These are phyloP conservation scores for Gypsophila paniculata DNA, from an alignment of 179 eudicot genomes.

Conservation along the genomic window DNA sequence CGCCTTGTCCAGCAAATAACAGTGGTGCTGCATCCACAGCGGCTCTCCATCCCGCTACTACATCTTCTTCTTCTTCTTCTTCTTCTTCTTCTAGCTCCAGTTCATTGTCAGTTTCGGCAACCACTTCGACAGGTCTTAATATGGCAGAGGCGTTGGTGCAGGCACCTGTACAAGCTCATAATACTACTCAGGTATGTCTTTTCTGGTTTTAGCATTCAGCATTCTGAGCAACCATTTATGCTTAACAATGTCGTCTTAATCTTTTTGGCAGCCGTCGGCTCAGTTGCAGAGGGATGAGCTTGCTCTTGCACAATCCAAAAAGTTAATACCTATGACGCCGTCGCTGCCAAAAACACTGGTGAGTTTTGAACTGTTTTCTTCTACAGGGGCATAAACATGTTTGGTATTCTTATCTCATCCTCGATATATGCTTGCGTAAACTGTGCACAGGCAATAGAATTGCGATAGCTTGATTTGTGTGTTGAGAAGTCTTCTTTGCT, in stretches of 20 bases:
- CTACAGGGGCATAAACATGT: background rate
- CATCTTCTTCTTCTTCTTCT: slow-evolving; percentile 18
- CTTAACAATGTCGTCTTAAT: background rate
- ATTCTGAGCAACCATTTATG: background rate
- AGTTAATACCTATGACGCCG: slow-evolving; percentile 74
- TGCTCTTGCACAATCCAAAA: slow-evolving; percentile 70
- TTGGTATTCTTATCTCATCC: no score
- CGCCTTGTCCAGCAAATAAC: slow-evolving; percentile 42
- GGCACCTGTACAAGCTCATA: slow-evolving; percentile 50
- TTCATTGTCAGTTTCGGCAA: slow-evolving; percentile 29
- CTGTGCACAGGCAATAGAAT: background rate
- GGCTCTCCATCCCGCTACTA: slow-evolving; percentile 24
- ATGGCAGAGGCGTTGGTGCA: slow-evolving; percentile 85
- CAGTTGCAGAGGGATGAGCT: slow-evolving; percentile 72
- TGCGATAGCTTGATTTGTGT: background rate
- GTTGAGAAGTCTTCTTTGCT: background rate
- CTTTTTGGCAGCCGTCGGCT: slow-evolving; percentile 40
- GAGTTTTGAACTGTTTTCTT: slow-evolving; percentile 30
- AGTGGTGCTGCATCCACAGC: slow-evolving; percentile 31
- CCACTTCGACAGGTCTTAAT: slow-evolving; percentile 41
- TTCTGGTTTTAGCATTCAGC: background rate
- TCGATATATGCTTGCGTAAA: background rate
- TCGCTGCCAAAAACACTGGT: slow-evolving; percentile 61
- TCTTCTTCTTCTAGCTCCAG: slow-evolving; percentile 20
- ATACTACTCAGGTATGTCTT: slow-evolving; percentile 46